Evolutionary conservation across 148 eudicot species (phyloP), one percentile per base, ranked within the genome.

Genomic region (Rhododendron kiyosumense): DNA sequence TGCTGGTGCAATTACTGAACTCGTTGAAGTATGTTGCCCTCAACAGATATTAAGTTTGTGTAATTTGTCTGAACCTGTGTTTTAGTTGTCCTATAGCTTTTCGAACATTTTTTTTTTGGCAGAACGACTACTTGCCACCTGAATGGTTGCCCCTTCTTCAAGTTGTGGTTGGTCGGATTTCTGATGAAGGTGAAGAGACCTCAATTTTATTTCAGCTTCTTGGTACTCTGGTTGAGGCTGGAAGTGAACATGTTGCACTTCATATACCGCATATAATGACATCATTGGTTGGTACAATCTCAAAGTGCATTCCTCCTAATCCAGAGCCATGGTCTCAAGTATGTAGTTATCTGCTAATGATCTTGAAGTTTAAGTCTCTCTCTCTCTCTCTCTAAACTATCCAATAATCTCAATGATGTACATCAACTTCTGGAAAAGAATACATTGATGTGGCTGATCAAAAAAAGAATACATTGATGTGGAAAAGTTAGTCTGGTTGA

Each of bases 71-170:
- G 51, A 12, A 79, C 63, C 46, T 49, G 24, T 34, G 34, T 73
- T 54, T 78, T 49, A 46, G 45, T 85, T 85, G 48, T 41, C 30
- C n/a, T 63, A 43, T 76, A 75, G 36, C 28, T 20, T 75, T 81
- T 76, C 57, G 51, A 85, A 9, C 12, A 17, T 54, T 54, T 54
- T 73, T 18, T n/a, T 83, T 78, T 85, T 79, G 41, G 73, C 95
- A 94, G 97, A 94, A 93, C 85, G 98, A 91, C 7, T 93, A 90
- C 90, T 84, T 87, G 63, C 96, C 98, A 81, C 91, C 92, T 86
- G 96, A 93, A 63, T 94, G 98, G 98, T 83, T 93, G 83, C 94
- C 94, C 28, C 90, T 94, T 88, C 94, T 94, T 88, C 93, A 91
- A 92, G 92, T 91, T 78, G 88, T 93, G 65, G 87, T 91, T 87